phyloP scores from a whole-genome alignment of 2,329 filamentous ascomycete genomes.

The Parastagonospora nodorum region DNA sequence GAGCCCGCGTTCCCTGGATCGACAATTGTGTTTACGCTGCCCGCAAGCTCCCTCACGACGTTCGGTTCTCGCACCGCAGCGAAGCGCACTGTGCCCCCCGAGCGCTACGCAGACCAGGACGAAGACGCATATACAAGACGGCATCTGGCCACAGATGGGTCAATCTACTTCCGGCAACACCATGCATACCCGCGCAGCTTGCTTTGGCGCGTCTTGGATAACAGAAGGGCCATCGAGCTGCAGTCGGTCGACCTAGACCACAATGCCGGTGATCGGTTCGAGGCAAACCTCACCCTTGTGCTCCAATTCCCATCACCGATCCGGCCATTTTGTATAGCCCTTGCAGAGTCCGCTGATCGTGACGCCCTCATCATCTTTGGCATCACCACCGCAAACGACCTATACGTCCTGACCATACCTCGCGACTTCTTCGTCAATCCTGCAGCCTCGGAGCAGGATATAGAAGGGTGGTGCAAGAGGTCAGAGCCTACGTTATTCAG shows the following conservation, averaged over 20 bases:
- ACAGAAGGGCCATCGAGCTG: slow-evolving; percentile 79
- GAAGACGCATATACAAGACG: slow-evolving; percentile 74
- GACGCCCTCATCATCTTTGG: slow-evolving; percentile 81
- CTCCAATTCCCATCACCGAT: slow-evolving; percentile 78
- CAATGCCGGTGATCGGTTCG: slow-evolving; percentile 64
- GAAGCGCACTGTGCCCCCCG: slow-evolving; percentile 45
- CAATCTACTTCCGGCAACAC: slow-evolving; percentile 81
- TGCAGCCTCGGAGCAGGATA: slow-evolving; percentile 70
- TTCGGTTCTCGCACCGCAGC: slow-evolving; percentile 37
- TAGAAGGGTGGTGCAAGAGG: slow-evolving; percentile 77
- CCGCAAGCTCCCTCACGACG: slow-evolving; percentile 37
- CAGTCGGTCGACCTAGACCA: slow-evolving; percentile 80
- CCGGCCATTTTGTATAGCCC: slow-evolving; percentile 75
- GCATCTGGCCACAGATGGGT: slow-evolving; percentile 74
- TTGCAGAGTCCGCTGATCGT: slow-evolving; percentile 78
- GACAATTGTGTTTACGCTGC: slow-evolving; percentile 66
- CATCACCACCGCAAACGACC: slow-evolving; percentile 75
- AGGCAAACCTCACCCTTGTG: slow-evolving; percentile 76
- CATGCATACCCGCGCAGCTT: slow-evolving; percentile 81
- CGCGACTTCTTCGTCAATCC: slow-evolving; percentile 79
- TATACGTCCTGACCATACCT: slow-evolving; percentile 83
- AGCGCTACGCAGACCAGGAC: slow-evolving; percentile 59
- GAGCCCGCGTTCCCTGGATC: slow-evolving; percentile 73
- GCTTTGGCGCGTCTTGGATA: slow-evolving; percentile 86
- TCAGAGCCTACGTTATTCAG: slow-evolving; percentile 74